These are phyloP conservation scores for Boletus sp. DNA, from an alignment of 768 basidiomycete species.

Conservation along the genomic window DNA sequence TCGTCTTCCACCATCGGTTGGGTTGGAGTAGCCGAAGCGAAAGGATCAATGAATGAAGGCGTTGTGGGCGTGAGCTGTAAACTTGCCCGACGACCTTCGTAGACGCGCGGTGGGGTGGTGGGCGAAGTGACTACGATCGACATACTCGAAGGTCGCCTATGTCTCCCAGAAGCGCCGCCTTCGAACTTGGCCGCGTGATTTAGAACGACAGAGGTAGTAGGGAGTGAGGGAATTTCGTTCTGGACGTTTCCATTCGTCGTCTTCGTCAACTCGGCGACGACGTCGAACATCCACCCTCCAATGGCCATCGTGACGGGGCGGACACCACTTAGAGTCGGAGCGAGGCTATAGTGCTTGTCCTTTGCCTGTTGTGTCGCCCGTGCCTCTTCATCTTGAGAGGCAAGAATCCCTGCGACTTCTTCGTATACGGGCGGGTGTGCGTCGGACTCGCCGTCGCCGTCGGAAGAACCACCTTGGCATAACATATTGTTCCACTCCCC, in stretches of 20 bases:
- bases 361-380: conserved; percentile 20
- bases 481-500: conserved; percentile 78
- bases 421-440: conserved; percentile 31
- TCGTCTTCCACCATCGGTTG: conserved; percentile 33
- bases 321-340: conserved; percentile 33
- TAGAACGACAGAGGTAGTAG: conserved; percentile 22
- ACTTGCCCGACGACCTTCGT: conserved; percentile 38
- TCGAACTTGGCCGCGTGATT: conserved; percentile 20
- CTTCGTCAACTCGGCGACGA: conserved; percentile 60
- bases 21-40: conserved; percentile 2
- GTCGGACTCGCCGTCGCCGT: conserved; percentile 35
- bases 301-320: conserved; percentile 51
- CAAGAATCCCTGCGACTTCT: conserved; percentile 44
- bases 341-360: conserved; percentile 43
- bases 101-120: conserved; percentile 30
- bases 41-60: conserved; percentile 36
- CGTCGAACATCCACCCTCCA: conserved; percentile 86
- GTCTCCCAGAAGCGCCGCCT: conserved; percentile 20
- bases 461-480: conserved; percentile 54
- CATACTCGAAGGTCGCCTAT: conserved; percentile 29
- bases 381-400: conserved; percentile 45
- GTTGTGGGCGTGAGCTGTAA: conserved; percentile 65
- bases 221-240: conserved; percentile 13
- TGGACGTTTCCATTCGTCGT: conserved; percentile 5
- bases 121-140: conserved; percentile 37